Conservation (phyloP, 2,329 filamentous ascomycete genomes). For the Gnomoniopsis smithogilvyi region DNA sequence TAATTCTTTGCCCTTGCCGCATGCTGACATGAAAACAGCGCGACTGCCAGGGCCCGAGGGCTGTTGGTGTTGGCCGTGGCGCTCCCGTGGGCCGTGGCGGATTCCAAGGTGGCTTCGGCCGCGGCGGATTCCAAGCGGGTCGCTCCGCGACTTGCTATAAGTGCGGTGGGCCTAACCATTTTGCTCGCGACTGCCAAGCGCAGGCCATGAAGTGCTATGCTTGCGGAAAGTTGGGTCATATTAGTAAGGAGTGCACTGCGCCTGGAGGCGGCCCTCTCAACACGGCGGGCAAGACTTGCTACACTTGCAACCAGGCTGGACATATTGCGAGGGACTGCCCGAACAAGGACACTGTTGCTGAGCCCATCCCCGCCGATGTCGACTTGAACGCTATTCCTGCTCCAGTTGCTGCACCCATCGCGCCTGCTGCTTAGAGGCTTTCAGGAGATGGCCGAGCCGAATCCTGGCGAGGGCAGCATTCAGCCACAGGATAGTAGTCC, state of each 20-base stretch:
- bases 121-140: slow-evolving; percentile 69
- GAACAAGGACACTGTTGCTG: slow-evolving; percentile 51
- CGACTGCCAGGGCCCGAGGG: slow-evolving; percentile 76
- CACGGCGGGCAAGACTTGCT: slow-evolving; percentile 97
- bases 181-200: slow-evolving; percentile 95
- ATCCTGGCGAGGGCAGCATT: not conserved
- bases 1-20: slow-evolving; percentile 10
- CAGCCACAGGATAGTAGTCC: too few relatives aligned
- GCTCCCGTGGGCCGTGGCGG: slow-evolving; percentile 68
- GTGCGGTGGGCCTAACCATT: slow-evolving; percentile 90
- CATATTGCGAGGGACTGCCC: slow-evolving; percentile 97
- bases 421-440: slow-evolving; percentile 39
- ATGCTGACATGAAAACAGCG: slow-evolving; percentile 48
- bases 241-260: slow-evolving; percentile 90
- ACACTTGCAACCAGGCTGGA: slow-evolving; percentile 91
- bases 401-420: slow-evolving; percentile 32
- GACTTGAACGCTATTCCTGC: slow-evolving; percentile 35
- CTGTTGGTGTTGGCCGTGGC: slow-evolving; percentile 60
- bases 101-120: slow-evolving; percentile 59
- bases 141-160: slow-evolving; percentile 72
- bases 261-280: slow-evolving; percentile 95
- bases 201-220: slow-evolving; percentile 99
- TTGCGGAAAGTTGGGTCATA: slow-evolving; percentile 92
- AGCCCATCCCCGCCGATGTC: slow-evolving; percentile 36
- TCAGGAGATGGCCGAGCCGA: not conserved